phyloP scores from a whole-genome alignment of 2,329 filamentous ascomycete species.

The Trichoderma harzianum region DNA sequence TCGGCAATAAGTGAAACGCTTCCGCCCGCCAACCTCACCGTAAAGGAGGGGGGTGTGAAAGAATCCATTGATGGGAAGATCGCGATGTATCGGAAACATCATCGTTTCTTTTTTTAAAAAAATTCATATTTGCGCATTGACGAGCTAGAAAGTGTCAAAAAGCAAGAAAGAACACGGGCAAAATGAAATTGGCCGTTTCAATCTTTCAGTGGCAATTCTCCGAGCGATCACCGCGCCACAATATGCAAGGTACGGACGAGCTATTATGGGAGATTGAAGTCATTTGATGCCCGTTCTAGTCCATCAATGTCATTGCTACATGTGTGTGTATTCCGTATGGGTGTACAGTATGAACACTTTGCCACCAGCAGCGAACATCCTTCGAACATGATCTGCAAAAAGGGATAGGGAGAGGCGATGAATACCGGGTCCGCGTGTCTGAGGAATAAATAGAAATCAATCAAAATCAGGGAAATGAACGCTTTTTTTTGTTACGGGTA shows the following conservation, averaged over 20 bases:
- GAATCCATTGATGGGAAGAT: not conserved
- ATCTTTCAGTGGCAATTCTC: not conserved
- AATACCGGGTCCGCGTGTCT: not conserved
- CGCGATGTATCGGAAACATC: constrained; percentile 13
- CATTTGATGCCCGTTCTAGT: not conserved
- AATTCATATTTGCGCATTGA: not conserved
- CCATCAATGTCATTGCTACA: not conserved
- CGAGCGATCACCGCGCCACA: constrained; percentile 13
- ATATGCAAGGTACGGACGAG: constrained; percentile 9
- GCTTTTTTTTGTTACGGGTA: not conserved
- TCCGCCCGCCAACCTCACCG: not conserved
- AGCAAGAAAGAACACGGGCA: not conserved
- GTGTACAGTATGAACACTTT: not conserved
- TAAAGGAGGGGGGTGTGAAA: not conserved
- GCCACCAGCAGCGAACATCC: not conserved
- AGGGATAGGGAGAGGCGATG: not conserved
- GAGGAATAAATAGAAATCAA: not conserved
- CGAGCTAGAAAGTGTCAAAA: not conserved
- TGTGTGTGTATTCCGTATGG: not conserved
- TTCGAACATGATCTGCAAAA: not conserved
- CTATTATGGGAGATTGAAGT: not conserved
- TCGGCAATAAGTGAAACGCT: not conserved
- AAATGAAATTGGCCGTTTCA: not conserved
- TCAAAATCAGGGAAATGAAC: not conserved
- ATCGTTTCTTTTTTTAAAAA: not conserved